Evolutionary conservation across 2,329 filamentous ascomycete genomes (phyloP).

Genomic region (Aspergillus udagawae): DNA sequence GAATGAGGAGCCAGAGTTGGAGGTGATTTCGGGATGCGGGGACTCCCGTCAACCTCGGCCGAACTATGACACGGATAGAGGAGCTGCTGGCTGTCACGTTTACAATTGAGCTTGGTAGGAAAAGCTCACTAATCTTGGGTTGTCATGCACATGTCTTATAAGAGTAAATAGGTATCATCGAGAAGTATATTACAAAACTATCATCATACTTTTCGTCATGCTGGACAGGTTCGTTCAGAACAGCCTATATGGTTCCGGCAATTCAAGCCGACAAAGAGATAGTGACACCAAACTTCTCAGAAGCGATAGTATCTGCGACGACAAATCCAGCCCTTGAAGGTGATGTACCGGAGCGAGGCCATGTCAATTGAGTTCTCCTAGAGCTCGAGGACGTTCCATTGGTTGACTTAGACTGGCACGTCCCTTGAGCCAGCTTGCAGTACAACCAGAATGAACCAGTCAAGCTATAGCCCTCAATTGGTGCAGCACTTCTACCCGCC

Average conservation of each 20-base stretch:
- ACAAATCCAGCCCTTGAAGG: not conserved
- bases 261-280: not conserved
- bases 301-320: not conserved
- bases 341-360: no score
- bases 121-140: not conserved
- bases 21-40: slow-evolving; percentile 16
- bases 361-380: not conserved
- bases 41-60: slow-evolving; percentile 20
- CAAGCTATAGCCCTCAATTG: not conserved
- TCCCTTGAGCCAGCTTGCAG: not conserved
- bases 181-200: not conserved
- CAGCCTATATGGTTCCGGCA: not conserved
- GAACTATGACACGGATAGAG: no score
- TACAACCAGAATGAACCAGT: not conserved
- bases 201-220: not conserved
- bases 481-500: not conserved
- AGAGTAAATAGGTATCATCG: not conserved
- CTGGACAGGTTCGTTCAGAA: not conserved
- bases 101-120: not conserved
- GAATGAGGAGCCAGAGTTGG: not conserved
- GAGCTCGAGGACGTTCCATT: not conserved
- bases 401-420: not conserved
- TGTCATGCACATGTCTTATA: not conserved
- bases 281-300: not conserved
- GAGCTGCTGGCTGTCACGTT: not conserved